phyloP scores from a whole-genome alignment of 441 rosid species.

The Iberis amara region DNA sequence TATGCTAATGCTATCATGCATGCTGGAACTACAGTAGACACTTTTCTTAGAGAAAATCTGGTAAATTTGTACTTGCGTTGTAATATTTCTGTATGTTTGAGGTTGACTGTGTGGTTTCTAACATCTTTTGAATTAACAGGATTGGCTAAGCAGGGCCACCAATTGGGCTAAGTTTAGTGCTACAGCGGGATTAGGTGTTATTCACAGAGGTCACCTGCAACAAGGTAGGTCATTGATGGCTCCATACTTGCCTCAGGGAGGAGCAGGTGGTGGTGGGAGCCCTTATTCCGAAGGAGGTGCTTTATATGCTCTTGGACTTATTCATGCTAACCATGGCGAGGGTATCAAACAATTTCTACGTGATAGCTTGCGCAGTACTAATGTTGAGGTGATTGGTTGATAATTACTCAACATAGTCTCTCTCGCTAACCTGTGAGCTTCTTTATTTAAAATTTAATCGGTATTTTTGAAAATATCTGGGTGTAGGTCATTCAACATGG shows the following conservation, averaged over 20 bases:
- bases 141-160: constrained; percentile 90
- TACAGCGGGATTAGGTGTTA: constrained; percentile 91
- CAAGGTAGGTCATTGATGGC: constrained; percentile 86
- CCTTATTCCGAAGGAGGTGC: constrained; percentile 97
- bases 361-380: constrained; percentile 72
- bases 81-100: not conserved
- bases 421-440: not conserved
- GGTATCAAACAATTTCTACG: constrained; percentile 88
- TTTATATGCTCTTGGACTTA: constrained; percentile 85
- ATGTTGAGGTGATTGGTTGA: constrained; percentile 59
- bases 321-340: constrained; percentile 96
- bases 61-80: constrained; percentile 30
- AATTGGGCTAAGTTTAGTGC: constrained; percentile 98
- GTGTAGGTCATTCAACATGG: constrained; percentile 91
- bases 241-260: constrained; percentile 91
- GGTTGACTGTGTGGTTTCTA: not conserved
- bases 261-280: constrained; percentile 81
- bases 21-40: constrained; percentile 91
- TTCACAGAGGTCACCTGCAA: constrained; percentile 82
- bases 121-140: constrained; percentile 22
- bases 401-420: not conserved
- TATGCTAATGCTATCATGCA: constrained; percentile 95
- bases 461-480: not conserved
- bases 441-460: not conserved
- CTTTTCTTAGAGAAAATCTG: constrained; percentile 83